These are phyloP conservation scores for Penicillium subrubescens DNA, from an alignment of 495 filamentous ascomycete genomes.

Conservation along the genomic window DNA sequence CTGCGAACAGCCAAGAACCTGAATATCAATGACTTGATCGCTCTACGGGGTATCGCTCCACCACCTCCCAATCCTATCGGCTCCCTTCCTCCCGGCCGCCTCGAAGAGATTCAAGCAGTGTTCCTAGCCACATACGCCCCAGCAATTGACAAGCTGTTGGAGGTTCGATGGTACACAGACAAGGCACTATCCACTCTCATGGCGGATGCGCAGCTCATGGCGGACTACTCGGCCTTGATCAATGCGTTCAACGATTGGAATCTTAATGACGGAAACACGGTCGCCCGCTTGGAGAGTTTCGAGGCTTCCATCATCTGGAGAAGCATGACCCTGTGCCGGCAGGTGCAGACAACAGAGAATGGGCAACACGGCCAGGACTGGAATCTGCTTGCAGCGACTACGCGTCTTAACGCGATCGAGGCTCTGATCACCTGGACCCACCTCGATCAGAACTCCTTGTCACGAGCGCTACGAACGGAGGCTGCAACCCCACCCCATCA, in stretches of 20 bases:
- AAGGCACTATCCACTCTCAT: constrained; percentile 54
- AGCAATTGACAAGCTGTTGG: constrained; percentile 78
- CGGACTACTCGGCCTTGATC: constrained; percentile 64
- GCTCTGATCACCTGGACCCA: constrained; percentile 69
- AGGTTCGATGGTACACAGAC: constrained; percentile 78
- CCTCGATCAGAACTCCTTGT: constrained; percentile 60
- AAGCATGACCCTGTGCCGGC: constrained; percentile 53
- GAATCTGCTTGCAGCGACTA: constrained; percentile 63
- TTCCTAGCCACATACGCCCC: constrained; percentile 76
- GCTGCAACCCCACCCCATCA: constrained; percentile 42
- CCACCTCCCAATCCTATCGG: constrained; percentile 58
- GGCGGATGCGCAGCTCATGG: constrained; percentile 59
- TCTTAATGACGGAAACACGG: constrained; percentile 40
- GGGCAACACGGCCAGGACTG: constrained; percentile 44
- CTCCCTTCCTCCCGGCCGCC: constrained; percentile 51
- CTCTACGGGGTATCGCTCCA: constrained; percentile 63
- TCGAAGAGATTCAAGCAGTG: constrained; percentile 72
- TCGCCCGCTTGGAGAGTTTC: constrained; percentile 59
- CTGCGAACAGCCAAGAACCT: constrained; percentile 61
- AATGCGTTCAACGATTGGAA: constrained; percentile 49
- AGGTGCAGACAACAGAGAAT: constrained; percentile 41
- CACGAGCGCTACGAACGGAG: constrained; percentile 43
- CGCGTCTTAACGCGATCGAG: constrained; percentile 73
- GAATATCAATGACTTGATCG: constrained; percentile 75
- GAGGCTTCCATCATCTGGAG: constrained; percentile 75